These are phyloP conservation scores for Luvunga scandens DNA, from an alignment of 345 rosid genomes.

Conservation along the genomic window DNA sequence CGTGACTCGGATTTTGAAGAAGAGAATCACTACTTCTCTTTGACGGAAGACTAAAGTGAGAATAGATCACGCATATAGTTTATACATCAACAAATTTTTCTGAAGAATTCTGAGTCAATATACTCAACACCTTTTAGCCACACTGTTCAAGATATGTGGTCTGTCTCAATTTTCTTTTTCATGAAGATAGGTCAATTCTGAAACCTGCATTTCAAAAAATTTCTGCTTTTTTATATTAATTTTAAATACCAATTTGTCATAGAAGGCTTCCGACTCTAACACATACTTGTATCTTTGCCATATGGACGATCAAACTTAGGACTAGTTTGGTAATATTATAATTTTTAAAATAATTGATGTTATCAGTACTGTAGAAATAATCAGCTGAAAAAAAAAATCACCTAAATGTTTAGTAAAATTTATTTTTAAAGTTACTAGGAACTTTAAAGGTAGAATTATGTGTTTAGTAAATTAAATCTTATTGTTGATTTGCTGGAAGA, in stretches of 20 bases:
- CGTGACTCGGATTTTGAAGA: neutral
- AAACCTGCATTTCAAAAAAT: neutral
- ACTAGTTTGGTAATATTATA: no score
- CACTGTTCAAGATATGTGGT: constrained; percentile 16
- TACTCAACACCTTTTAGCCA: constrained; percentile 6
- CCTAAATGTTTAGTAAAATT: no score
- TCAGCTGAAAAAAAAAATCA: no score
- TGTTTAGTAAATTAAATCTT: no score
- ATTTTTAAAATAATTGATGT: no score
- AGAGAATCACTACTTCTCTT: neutral
- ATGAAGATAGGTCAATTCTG: neutral
- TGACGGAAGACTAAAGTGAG: neutral
- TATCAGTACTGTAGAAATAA: no score
- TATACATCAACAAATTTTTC: neutral
- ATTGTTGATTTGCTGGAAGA: no score
- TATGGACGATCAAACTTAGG: no score
- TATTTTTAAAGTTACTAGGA: no score
- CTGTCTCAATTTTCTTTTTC: neutral
- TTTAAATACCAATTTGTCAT: neutral
- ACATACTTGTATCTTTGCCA: neutral
- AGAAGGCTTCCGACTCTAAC: neutral
- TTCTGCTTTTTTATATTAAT: neutral
- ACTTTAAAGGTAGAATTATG: no score
- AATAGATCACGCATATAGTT: neutral
- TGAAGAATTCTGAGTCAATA: constrained; percentile 21